Conservation (phyloP, 1,139 yeast genomes). For the Suhomyces chickasaworum region DNA sequence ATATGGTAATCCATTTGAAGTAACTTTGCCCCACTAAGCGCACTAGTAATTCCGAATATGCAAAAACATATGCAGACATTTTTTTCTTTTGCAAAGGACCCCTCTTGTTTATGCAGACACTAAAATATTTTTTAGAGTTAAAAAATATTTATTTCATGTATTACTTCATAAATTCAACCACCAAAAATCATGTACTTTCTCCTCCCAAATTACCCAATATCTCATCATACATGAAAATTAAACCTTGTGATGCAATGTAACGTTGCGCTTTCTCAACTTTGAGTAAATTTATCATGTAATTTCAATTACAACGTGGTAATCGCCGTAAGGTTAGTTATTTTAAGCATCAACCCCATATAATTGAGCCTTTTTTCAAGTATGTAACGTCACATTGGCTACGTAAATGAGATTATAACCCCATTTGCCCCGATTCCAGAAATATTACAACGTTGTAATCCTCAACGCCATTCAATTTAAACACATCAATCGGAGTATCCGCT, state of each 20-base stretch:
- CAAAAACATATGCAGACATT: constrained; percentile 5
- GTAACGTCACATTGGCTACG: not conserved
- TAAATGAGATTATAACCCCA: not conserved
- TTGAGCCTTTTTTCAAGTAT: not conserved
- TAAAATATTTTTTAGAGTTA: not conserved
- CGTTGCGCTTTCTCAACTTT: constrained; percentile 3
- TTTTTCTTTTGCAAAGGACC: not conserved
- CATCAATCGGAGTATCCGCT: not conserved
- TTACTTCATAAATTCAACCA: not conserved
- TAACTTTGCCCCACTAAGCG: not conserved
- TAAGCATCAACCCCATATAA: not conserved
- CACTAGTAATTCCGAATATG: constrained; percentile 7
- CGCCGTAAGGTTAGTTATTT: not conserved
- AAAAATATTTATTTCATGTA: not conserved
- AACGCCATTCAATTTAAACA: not conserved
- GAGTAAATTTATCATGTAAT: too few relatives aligned
- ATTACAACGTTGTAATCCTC: constrained; percentile 1
- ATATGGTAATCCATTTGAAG: not conserved
- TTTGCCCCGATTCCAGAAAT: not conserved
- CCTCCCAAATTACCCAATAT: not conserved
- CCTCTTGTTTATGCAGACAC: constrained; percentile 1
- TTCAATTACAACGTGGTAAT: not conserved
- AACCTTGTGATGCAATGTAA: not conserved
- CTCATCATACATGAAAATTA: not conserved
- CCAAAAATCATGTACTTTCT: not conserved